These are phyloP conservation scores for Cercophora newfieldiana DNA, from an alignment of 495 filamentous ascomycete species.

Conservation along the genomic window DNA sequence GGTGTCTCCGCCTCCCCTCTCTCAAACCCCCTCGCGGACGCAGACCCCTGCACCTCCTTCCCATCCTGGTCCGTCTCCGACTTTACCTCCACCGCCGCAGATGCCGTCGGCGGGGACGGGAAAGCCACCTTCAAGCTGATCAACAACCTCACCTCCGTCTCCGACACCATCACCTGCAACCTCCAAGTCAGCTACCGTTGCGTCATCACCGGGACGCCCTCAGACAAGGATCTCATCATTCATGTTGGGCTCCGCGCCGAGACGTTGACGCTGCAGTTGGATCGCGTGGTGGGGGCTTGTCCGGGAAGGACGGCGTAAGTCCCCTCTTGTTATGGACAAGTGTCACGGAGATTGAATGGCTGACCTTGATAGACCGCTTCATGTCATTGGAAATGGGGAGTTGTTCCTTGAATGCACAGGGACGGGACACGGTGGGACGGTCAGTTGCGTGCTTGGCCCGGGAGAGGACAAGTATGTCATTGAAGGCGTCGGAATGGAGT, in stretches of 20 bases:
- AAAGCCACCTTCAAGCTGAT: constrained; percentile 22
- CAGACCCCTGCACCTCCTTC: constrained; percentile 1
- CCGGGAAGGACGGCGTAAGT: neutral
- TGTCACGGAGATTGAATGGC: neutral
- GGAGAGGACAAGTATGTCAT: neutral
- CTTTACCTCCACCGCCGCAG: constrained; percentile 21
- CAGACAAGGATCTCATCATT: constrained; percentile 20
- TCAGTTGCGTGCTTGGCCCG: neutral
- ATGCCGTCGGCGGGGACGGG: constrained; percentile 20
- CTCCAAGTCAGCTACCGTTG: constrained; percentile 31
- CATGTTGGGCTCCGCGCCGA: constrained; percentile 15
- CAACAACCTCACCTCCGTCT: constrained; percentile 22
- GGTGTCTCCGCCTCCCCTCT: neutral
- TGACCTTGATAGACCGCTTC: neutral
- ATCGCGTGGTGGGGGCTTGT: neutral
- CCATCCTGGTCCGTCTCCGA: constrained; percentile 24
- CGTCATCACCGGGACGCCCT: constrained; percentile 22
- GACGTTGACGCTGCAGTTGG: constrained; percentile 8
- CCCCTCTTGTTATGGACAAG: neutral
- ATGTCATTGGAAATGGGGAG: neutral
- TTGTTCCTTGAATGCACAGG: neutral
- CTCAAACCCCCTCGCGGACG: neutral
- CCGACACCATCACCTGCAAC: constrained; percentile 20
- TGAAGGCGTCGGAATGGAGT: neutral
- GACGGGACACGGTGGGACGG: neutral